A percentile compares a stretch with the other conserved stretches of the same genome.
Evolutionary conservation across 2,329 filamentous ascomycete genomes (phyloP).

Genomic region (Trichophyton rubrum): DNA sequence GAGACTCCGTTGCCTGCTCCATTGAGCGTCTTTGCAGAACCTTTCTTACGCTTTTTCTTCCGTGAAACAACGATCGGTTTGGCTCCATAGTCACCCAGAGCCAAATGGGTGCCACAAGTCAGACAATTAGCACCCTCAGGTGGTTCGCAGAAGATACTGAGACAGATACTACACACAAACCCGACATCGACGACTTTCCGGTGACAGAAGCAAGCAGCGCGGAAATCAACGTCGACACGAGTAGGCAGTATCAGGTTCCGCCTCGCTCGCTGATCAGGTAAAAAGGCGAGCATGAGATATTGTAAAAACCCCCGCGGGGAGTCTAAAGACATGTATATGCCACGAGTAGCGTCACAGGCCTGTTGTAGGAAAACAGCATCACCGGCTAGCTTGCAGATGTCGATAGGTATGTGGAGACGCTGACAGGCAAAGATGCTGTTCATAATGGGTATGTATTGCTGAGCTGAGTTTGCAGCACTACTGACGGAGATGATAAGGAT

Average conservation of each 20-base stretch:
- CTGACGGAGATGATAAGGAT: slow-evolving; percentile 87
- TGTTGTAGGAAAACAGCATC: slow-evolving; percentile 90
- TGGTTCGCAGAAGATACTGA: slow-evolving; percentile 78
- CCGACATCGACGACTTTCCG: slow-evolving; percentile 79
- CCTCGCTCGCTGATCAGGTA: slow-evolving; percentile 56
- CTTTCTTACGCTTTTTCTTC: slow-evolving; percentile 61
- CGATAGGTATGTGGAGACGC: slow-evolving; percentile 74
- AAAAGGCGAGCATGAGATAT: slow-evolving; percentile 87
- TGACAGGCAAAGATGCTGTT: slow-evolving; percentile 95
- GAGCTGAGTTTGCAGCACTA: slow-evolving; percentile 72
- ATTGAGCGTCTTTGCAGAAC: slow-evolving; percentile 24
- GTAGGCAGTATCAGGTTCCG: slow-evolving; percentile 63
- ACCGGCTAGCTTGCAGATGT: slow-evolving; percentile 75
- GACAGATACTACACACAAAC: slow-evolving; percentile 90
- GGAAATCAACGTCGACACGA: slow-evolving; percentile 81
- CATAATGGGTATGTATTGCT: slow-evolving; percentile 96
- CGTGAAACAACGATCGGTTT: slow-evolving; percentile 63
- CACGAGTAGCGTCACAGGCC: slow-evolving; percentile 61
- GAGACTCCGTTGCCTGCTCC: slow-evolving; percentile 31
- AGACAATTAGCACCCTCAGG: slow-evolving; percentile 56
- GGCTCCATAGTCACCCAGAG: slow-evolving; percentile 61
- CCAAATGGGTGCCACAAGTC: slow-evolving; percentile 68
- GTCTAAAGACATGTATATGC: slow-evolving; percentile 54
- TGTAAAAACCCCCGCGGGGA: slow-evolving; percentile 63
- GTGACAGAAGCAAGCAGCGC: slow-evolving; percentile 97